Evolutionary conservation across 192 early-diverging fungal species (phyloP), one percentile per base, ranked within the genome.

Genomic region (Backusella morwellensis): DNA sequence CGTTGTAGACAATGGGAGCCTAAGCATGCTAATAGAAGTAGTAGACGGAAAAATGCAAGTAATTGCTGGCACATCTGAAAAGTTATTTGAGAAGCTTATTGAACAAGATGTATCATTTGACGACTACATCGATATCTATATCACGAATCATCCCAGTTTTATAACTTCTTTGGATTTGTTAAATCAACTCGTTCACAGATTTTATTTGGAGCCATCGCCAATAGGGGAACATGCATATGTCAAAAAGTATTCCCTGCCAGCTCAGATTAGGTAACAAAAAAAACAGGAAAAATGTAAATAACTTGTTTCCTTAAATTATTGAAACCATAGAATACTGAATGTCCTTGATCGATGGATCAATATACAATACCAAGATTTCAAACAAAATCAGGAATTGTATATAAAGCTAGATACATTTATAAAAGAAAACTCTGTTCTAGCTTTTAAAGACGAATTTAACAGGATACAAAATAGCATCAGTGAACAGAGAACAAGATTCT

Each of bases 91-190:
- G 26, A 80, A 86, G 73, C 75, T 63, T 63, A 63, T 94, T 40
- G 90, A 89, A 2, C 88, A 92, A 47, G 90, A 91, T 76, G 89
- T 87, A 66, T 75, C 82, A n/a, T 87, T 91, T 80, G 91, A 93
- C 19, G 92, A 94, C 56, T 94, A 89, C 83, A 85, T 93, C 19
- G 92, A 91, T 76, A 83, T 80, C 34, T 92, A 89, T 40, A 44
- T 94, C 23, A 78, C 87, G 15, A 86, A 77, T 6, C 90, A 93
- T 69, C 75, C 86, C 15, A 88, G 89, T 75, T 94, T 91, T 73
- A 91, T 90, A 15, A 69, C 80, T 4, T 89, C 91, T 0, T 72
- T 79, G 59, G 86, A 86, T 21, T 77, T 94, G 5, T 40, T 93
- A 38, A 85, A 86, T 41, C 81, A 86, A 41, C 68, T 94, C 56